Base-by-base conservation (phyloP, 345 rosid species). In the Lumnitzera littorea region DNA sequence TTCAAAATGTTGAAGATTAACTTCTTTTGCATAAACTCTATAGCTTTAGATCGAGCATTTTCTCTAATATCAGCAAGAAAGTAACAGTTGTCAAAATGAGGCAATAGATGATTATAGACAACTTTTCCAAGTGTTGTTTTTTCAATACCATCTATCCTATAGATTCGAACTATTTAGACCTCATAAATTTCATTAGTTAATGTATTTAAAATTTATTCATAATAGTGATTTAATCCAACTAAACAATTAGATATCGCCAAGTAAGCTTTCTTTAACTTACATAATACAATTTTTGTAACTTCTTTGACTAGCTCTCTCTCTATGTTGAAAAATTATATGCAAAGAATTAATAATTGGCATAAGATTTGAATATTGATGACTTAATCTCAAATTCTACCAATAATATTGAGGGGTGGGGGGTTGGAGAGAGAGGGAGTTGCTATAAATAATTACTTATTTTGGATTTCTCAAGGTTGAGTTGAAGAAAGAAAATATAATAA, bases 101-200 rank as follows among this genome's bases (percentile, higher is more conserved):
- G 5, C 11, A 17, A 2, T 10, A 52, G 6, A 15, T 43, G 3
- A 0, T 58, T 58, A 49, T 1, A 65, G 36, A 65, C 24, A 0
- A 51, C 55, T 14, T 57, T 58, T 43, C 15, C 63, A 43, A 58
- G 62, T 2, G 63, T 58, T 0, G 63, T 65, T 15, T 65, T 58
- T 2, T 57, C 69, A 0, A 65, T 65, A 1, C 63, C 69, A 13
- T 52, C 63, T 52, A 52, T 25, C 24, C 58, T 62, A 9, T 24
- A 29, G 0, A 43, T 51, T 17, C 23, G 43, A 5, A 65, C 13
- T 12, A 13, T 3, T 0, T 5, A 1, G 0, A 25, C n/a, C 2
- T 51, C 63, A 3, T 13, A 7, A 12, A 41, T 7, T 2, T 57
- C n/a, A 13, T 16, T 0, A 4, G 8, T 20, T 1, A 65, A 23